Evolutionary conservation across 805 yeast genomes (phyloP).

Genomic region (Cyberlindnera maclurae): DNA sequence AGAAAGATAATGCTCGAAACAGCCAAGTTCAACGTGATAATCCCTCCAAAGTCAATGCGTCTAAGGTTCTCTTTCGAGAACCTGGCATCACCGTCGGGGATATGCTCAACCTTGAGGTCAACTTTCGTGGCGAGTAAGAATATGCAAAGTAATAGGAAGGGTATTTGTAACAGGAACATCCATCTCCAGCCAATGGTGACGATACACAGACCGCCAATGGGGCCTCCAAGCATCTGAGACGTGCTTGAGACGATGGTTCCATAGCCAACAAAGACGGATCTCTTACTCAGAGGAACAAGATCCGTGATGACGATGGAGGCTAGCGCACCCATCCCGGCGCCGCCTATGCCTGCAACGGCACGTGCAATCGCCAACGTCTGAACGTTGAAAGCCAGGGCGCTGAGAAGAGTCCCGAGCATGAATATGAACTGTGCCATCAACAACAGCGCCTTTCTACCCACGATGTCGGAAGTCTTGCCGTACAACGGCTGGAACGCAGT

Average conservation of each 20-base stretch:
- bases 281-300: conserved; percentile 43
- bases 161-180: conserved; percentile 37
- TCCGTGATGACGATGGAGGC: conserved; percentile 49
- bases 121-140: conserved; percentile 21
- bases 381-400: conserved; percentile 35
- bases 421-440: conserved; percentile 38
- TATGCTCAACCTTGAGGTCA: conserved; percentile 26
- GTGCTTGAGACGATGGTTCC: conserved; percentile 32
- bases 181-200: conserved; percentile 37
- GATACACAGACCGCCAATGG: conserved; percentile 35
- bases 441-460: conserved; percentile 44
- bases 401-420: conserved; percentile 36
- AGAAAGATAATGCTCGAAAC: conserved; percentile 30
- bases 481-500: conserved; percentile 71
- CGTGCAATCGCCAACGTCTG: conserved; percentile 41
- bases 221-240: conserved; percentile 38
- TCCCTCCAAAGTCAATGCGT: conserved; percentile 36
- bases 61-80: conserved; percentile 27
- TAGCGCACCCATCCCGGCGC: conserved; percentile 47
- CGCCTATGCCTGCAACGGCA: conserved; percentile 53
- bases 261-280: conserved; percentile 49
- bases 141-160: conserved; percentile 25
- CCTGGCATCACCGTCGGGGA: conserved; percentile 22
- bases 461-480: conserved; percentile 63
- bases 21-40: conserved; percentile 27